Evolutionary conservation across 345 rosid genomes (phyloP).

Genomic region (Gossypium stocksii): DNA sequence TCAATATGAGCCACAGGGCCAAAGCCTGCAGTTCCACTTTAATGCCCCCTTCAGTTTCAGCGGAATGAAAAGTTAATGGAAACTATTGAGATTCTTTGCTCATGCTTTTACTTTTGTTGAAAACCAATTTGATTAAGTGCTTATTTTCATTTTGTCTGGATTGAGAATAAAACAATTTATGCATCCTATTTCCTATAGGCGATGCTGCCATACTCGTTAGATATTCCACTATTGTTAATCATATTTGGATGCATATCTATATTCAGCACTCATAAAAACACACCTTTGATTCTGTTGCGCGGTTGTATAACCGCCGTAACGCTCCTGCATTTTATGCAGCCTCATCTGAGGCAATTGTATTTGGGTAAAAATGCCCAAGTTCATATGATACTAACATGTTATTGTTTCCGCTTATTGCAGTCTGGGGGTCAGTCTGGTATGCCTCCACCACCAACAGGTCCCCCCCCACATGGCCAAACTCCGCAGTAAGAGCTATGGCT

Average conservation of each 20-base stretch:
- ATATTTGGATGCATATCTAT: neutral
- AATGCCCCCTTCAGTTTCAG: neutral
- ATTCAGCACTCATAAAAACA: too few species aligned
- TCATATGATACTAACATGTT: neutral
- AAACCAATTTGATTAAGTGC: neutral
- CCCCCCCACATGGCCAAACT: slow-evolving; percentile 49
- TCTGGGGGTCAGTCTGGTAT: slow-evolving; percentile 52
- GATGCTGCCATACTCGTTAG: neutral
- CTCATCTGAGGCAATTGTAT: neutral
- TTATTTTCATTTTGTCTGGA: neutral
- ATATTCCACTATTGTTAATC: neutral
- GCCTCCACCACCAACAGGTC: slow-evolving; percentile 56
- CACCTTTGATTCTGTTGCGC: neutral
- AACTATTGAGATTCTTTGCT: neutral
- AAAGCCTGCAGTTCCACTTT: neutral
- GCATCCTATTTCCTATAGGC: neutral
- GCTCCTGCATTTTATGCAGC: neutral
- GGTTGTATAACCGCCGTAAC: neutral
- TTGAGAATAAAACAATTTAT: neutral
- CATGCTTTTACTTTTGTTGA: neutral
- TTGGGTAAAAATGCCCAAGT: neutral
- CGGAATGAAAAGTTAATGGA: neutral
- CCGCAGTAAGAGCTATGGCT: slow-evolving; percentile 27
- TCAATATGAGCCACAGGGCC: neutral
- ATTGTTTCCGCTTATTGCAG: slow-evolving; percentile 26